phyloP scores from a whole-genome alignment of 1,139 yeast species.

The Wickerhamiella pararugosa region DNA sequence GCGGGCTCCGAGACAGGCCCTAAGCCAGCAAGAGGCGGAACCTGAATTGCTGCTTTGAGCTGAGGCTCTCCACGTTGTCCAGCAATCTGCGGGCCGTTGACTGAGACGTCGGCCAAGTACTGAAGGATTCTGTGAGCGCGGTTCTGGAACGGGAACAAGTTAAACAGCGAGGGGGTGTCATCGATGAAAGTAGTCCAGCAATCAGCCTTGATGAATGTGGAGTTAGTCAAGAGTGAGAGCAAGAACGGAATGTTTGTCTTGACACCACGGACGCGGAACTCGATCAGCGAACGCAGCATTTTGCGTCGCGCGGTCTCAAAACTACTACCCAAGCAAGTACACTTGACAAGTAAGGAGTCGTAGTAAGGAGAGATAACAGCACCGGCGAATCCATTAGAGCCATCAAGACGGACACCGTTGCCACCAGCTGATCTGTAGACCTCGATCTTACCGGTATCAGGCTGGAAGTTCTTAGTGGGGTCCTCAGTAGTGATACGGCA shows the following conservation, averaged over 20 bases:
- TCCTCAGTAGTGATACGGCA: constrained; percentile 99
- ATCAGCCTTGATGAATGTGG: constrained; percentile 70
- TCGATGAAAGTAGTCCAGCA: constrained; percentile 99
- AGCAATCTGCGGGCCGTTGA: constrained; percentile 86
- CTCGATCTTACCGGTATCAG: constrained; percentile 97
- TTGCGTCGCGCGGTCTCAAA: constrained; percentile 94
- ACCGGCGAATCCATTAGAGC: constrained; percentile 99
- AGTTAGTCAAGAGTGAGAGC: constrained; percentile 82
- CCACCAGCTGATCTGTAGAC: constrained; percentile 99
- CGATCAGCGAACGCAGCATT: constrained; percentile 92
- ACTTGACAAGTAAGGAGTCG: constrained; percentile 96
- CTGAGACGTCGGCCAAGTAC: constrained; percentile 82
- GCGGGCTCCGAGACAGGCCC: constrained; percentile 44
- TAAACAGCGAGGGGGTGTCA: constrained; percentile 91
- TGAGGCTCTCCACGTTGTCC: constrained; percentile 93
- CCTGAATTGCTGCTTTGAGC: constrained; percentile 52
- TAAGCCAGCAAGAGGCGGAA: constrained; percentile 49
- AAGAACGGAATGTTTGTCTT: constrained; percentile 95
- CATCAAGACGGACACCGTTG: constrained; percentile 96
- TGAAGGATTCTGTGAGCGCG: constrained; percentile 88
- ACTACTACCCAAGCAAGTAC: constrained; percentile 92
- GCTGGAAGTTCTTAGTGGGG: constrained; percentile 92
- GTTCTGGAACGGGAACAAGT: constrained; percentile 88
- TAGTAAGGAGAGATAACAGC: constrained; percentile 94
- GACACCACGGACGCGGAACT: constrained; percentile 96